These are phyloP conservation scores for Medicago arabica DNA, from an alignment of 306 rosid species.

Conservation along the genomic window DNA sequence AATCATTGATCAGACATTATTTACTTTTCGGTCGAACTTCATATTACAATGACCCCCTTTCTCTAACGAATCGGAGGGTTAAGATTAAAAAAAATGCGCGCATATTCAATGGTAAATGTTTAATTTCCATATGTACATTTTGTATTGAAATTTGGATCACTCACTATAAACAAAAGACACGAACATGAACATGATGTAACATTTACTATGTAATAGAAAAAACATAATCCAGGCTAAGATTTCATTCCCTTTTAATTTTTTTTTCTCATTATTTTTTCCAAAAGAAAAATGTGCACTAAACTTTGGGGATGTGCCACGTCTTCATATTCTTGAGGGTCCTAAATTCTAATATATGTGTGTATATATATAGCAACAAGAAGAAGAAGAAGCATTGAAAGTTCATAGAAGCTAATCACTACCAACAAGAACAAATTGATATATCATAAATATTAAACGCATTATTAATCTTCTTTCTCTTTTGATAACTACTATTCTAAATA, in stretches of 20 bases:
- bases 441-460: too few species aligned
- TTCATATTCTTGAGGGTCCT: conserved; percentile 38
- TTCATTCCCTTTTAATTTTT: background rate
- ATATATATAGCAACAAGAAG: conserved; percentile 9
- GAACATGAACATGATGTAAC: conserved; percentile 48
- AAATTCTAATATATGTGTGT: conserved; percentile 38
- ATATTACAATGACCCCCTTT: background rate
- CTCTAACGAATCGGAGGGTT: background rate
- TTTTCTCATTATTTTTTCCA: conserved; percentile 29
- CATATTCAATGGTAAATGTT: background rate
- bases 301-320: conserved; percentile 60
- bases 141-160: conserved; percentile 45
- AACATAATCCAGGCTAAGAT: conserved; percentile 41
- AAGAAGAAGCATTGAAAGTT: conserved; percentile 32
- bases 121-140: conserved; percentile 33
- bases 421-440: conserved; percentile 15
- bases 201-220: conserved; percentile 42
- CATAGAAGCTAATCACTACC: conserved; percentile 39
- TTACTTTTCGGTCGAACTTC: background rate
- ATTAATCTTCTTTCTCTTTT: background rate
- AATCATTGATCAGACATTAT: background rate
- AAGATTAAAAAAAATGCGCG: background rate
- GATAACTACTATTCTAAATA: background rate
- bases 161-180: conserved; percentile 45
- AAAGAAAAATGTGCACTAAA: conserved; percentile 47